Evolutionary conservation across 345 rosid species (phyloP).

Genomic region (Melastoma malabathricum): DNA sequence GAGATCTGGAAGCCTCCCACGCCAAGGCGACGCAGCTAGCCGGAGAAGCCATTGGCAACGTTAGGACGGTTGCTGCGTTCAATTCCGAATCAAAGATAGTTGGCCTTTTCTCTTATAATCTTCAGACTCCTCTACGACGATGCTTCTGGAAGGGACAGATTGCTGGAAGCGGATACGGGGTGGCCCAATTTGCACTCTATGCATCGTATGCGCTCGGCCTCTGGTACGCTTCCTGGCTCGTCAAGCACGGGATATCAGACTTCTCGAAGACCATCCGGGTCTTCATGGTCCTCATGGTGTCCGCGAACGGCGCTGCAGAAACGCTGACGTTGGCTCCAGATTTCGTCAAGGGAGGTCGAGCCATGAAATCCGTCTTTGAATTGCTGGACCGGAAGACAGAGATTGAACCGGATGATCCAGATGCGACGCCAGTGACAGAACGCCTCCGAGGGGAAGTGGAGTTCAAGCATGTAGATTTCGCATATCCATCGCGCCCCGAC

Average conservation of each 20-base stretch:
- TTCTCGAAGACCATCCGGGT: slow-evolving; percentile 94
- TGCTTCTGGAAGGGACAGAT: slow-evolving; percentile 99
- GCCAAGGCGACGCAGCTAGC: slow-evolving; percentile 94
- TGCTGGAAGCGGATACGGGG: slow-evolving; percentile 90
- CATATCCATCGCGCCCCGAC: slow-evolving; percentile 89
- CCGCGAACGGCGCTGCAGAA: slow-evolving; percentile 97
- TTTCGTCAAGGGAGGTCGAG: slow-evolving; percentile 93
- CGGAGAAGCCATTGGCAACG: slow-evolving; percentile 92
- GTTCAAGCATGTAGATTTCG: slow-evolving; percentile 84
- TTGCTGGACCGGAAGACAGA: slow-evolving; percentile 96
- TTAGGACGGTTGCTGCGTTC: slow-evolving; percentile 94
- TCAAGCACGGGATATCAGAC: slow-evolving; percentile 95
- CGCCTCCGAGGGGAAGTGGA: slow-evolving; percentile 88
- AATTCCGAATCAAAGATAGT: slow-evolving; percentile 86
- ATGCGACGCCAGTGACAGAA: slow-evolving; percentile 69
- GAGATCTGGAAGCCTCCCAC: slow-evolving; percentile 88
- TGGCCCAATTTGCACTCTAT: slow-evolving; percentile 86
- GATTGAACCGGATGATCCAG: slow-evolving; percentile 87
- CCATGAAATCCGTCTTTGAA: slow-evolving; percentile 87
- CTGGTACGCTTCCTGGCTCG: slow-evolving; percentile 99
- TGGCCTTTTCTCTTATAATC: slow-evolving; percentile 65
- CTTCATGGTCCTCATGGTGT: slow-evolving; percentile 98
- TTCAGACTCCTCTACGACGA: slow-evolving; percentile 58
- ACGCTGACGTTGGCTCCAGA: slow-evolving; percentile 93
- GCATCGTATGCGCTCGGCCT: slow-evolving; percentile 98